Base-by-base conservation (phyloP, 345 rosid species). In the Geranium brycei region DNA sequence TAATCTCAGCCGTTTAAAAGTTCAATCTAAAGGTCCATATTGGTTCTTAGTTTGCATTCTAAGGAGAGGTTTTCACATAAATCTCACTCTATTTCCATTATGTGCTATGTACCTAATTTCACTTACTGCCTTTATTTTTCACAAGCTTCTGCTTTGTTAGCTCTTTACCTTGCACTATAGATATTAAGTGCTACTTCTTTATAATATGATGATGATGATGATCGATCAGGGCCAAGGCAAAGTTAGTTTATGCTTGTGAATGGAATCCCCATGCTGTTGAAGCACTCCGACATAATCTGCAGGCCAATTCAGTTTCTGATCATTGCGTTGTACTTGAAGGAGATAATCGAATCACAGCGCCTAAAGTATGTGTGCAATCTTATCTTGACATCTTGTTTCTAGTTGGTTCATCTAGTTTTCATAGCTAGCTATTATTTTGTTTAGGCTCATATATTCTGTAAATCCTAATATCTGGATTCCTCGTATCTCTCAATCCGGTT, bases 251-350 rank as follows among this genome's bases (percentile, higher is more conserved):
- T 84, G 91, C 98, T 74, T 87, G 96, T 73, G 98, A 92, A 73
- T 89, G 98, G 98, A 92, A 92, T 76, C 88, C 80, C 19, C 85
- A 82, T 81, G 96, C 96, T 61, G 71, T 87, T 68, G 89, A 84
- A 78, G 98, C 98, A 0, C 91, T 92, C 56, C 72, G 72, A 62
- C 81, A 59, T 58, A 92, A 89, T 65, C 81, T 92, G 60, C 77
- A 73, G 66, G 82, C 77, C 72, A 92, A 92, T 78, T 79, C 75
- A 28, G 96, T 89, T 35, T 73, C 82, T 71, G 93, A 84, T 75
- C 87, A 72, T 62, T 92, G 98, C 72, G 64, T 89, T 53, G 63
- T 89, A 55, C 82, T 87, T 71, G 95, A 86, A 83, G 98, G 98
- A 55, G 98, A 92, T 75, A 92, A 87, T 71, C 74, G 76, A 60